Conservation (phyloP, 495 filamentous ascomycete genomes). For the Aspergillus saccharolyticus region DNA sequence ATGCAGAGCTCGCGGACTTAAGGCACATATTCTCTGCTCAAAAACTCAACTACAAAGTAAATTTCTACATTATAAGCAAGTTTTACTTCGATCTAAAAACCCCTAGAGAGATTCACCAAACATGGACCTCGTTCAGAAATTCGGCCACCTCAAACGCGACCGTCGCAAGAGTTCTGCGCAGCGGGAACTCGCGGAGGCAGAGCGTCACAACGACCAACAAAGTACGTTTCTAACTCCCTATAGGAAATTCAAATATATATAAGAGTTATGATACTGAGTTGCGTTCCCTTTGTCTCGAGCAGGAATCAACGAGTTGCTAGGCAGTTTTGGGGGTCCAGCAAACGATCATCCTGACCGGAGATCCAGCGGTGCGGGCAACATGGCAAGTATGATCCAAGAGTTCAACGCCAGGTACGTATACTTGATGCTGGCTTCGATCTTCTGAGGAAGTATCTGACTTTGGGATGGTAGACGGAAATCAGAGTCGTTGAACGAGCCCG, state of each 20-base stretch:
- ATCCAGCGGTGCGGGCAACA: conserved; percentile 11
- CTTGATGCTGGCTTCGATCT: no score
- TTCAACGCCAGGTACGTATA: background rate
- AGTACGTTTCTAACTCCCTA: background rate
- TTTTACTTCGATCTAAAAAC: background rate
- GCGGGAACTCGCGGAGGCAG: background rate
- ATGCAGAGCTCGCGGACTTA: no score
- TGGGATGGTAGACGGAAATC: no score
- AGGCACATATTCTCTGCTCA: no score
- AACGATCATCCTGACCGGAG: conserved; percentile 12
- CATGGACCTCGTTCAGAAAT: conserved; percentile 14
- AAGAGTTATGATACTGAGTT: no score
- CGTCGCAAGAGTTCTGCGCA: background rate
- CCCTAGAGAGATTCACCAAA: background rate
- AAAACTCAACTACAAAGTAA: no score
- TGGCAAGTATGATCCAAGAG: conserved; percentile 6
- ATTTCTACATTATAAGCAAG: no score
- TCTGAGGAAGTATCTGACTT: no score
- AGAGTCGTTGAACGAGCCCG: no score
- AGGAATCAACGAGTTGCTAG: conserved; percentile 8
- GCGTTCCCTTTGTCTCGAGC: background rate
- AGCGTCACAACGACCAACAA: background rate
- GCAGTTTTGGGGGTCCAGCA: conserved; percentile 4
- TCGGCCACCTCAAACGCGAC: conserved; percentile 8
- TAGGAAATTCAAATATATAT: background rate